Percentiles rank a stretch among this genome's conserved stretches.
Evolutionary conservation across 768 basidiomycete genomes (phyloP).

Genomic region (Agrocybe chaxingu): DNA sequence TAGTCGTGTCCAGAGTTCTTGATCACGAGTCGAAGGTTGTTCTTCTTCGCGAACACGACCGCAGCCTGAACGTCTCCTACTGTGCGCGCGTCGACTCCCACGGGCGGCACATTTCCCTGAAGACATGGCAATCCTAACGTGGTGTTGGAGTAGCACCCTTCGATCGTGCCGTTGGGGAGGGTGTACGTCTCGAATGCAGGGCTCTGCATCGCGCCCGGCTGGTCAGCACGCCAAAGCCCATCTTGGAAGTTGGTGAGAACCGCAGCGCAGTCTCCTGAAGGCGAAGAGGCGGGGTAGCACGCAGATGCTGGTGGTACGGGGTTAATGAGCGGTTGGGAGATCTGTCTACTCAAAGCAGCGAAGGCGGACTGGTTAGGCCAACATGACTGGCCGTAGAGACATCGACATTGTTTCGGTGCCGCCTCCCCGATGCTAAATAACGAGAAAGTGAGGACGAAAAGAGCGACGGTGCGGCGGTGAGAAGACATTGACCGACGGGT

Average conservation of each 20-base stretch:
- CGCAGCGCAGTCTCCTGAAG: slow-evolving; percentile 36
- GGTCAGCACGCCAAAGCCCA: slow-evolving; percentile 37
- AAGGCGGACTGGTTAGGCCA: slow-evolving; percentile 39
- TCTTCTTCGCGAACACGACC: slow-evolving; percentile 31
- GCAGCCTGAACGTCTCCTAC: slow-evolving; percentile 36
- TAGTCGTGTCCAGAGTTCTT: slow-evolving; percentile 41
- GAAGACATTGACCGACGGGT: too few species aligned
- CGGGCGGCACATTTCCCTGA: slow-evolving; percentile 40
- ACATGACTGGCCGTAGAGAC: slow-evolving; percentile 37
- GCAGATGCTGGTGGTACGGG: slow-evolving; percentile 37
- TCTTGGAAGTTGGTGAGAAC: slow-evolving; percentile 24
- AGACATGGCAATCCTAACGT: slow-evolving; percentile 34
- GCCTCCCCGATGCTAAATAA: background rate
- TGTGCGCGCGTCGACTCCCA: slow-evolving; percentile 37
- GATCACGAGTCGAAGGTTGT: slow-evolving; percentile 35
- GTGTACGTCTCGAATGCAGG: slow-evolving; percentile 26
- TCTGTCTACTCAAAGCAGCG: slow-evolving; percentile 24
- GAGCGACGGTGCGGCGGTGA: too few species aligned
- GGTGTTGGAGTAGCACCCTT: slow-evolving; percentile 49
- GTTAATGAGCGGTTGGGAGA: slow-evolving; percentile 42
- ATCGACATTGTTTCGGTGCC: slow-evolving; percentile 24
- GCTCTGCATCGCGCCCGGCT: slow-evolving; percentile 37
- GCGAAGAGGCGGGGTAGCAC: slow-evolving; percentile 35
- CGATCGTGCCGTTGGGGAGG: slow-evolving; percentile 43
- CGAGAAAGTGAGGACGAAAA: background rate